A percentile compares a stretch with the other conserved stretches of the same genome.
Evolutionary conservation across 2,329 filamentous ascomycete species (phyloP).

Genomic region (Colletotrichum musicola): DNA sequence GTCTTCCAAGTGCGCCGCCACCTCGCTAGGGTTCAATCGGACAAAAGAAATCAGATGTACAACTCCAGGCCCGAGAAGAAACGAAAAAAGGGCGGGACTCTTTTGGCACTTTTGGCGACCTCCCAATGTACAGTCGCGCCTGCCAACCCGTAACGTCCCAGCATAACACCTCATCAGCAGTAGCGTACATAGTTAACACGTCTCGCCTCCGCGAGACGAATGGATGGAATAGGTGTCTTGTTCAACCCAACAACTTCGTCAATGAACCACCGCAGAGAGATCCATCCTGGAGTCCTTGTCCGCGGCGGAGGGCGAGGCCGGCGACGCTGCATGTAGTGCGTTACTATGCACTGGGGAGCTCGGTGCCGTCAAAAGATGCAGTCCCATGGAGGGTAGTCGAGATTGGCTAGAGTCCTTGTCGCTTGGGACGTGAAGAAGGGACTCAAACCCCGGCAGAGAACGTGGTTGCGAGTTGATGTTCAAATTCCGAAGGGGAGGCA

Average conservation of each 20-base stretch:
- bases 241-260: not conserved
- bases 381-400: constrained; percentile 10
- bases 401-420: constrained; percentile 28
- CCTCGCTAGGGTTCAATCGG: constrained; percentile 27
- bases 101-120: not conserved
- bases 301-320: constrained; percentile 39
- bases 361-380: constrained; percentile 49
- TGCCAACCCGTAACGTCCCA: not conserved
- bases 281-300: constrained; percentile 39
- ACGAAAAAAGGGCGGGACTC: not conserved
- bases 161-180: too few species aligned
- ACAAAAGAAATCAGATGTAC: not conserved
- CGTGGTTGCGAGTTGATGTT: constrained; percentile 25
- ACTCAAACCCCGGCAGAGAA: constrained; percentile 47
- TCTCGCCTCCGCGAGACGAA: too few species aligned
- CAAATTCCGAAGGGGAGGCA: constrained; percentile 52
- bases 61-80: not conserved
- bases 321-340: constrained; percentile 19
- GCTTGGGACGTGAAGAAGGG: constrained; percentile 33
- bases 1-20: constrained; percentile 31
- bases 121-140: constrained; percentile 1
- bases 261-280: constrained; percentile 29
- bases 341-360: constrained; percentile 46
- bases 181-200: too few species aligned
- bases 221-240: too few species aligned